Conservation (phyloP, 2,329 filamentous ascomycete species). For the Fusarium liriodendri region DNA sequence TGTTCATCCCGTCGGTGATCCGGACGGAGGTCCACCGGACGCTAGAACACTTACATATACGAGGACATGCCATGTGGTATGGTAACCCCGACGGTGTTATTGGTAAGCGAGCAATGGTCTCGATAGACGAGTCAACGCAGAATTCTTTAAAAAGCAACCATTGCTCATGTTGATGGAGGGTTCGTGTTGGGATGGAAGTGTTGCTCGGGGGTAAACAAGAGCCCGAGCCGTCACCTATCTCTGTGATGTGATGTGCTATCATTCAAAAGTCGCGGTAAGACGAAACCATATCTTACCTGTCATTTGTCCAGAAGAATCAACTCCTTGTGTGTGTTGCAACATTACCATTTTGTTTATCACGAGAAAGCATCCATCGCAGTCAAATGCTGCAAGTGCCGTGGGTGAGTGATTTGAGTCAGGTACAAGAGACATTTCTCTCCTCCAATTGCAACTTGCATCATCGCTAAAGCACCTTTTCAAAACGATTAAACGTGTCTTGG, state of each 20-base stretch:
- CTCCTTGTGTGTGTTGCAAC: background rate
- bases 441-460: background rate
- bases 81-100: background rate
- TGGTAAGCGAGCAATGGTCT: background rate
- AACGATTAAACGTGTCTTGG: background rate
- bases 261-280: background rate
- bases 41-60: background rate
- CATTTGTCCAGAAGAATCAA: background rate
- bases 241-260: background rate
- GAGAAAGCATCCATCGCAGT: background rate
- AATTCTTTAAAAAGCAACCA: background rate
- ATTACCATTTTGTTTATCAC: background rate
- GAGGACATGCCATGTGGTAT: background rate
- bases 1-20: background rate
- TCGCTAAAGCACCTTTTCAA: background rate
- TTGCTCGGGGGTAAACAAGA: background rate
- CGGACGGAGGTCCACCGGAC: background rate
- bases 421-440: background rate
- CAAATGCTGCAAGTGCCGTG: background rate
- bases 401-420: background rate
- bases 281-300: background rate
- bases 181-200: background rate
- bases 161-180: background rate
- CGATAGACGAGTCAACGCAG: background rate
- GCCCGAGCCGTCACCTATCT: background rate